These are phyloP conservation scores for Penicillium sp. DNA, from an alignment of 2,329 filamentous ascomycete species.

Conservation along the genomic window DNA sequence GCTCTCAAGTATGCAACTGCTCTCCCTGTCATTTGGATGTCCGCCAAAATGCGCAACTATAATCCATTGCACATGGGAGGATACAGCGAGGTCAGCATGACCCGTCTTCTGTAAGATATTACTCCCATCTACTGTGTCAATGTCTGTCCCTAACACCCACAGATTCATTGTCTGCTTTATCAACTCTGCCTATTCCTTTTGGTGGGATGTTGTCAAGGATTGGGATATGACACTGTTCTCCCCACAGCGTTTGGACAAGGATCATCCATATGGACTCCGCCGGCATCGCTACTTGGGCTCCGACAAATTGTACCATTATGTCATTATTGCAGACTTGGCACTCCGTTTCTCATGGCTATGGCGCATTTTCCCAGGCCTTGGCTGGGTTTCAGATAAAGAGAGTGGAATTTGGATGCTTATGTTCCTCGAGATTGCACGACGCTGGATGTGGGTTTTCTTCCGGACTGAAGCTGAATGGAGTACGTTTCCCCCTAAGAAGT, in stretches of 20 bases:
- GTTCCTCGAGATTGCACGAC: conserved; percentile 77
- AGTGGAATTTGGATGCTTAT: conserved; percentile 85
- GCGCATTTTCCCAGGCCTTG: conserved; percentile 78
- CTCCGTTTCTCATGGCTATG: conserved; percentile 89
- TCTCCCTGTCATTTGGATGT: conserved; percentile 85
- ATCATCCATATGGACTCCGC: conserved; percentile 76
- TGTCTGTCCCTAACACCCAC: not conserved
- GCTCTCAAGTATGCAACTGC: conserved; percentile 92
- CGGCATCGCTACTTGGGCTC: conserved; percentile 70
- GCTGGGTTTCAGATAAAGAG: conserved; percentile 83
- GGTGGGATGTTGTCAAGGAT: conserved; percentile 95
- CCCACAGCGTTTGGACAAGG: conserved; percentile 56
- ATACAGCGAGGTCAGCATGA: conserved; percentile 55
- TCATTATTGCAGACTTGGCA: conserved; percentile 73
- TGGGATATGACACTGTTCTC: conserved; percentile 91
- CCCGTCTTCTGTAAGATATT: conserved; percentile 53
- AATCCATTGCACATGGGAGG: conserved; percentile 51
- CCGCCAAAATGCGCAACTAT: conserved; percentile 68
- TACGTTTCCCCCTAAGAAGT: conserved; percentile 39
- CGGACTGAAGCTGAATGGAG: conserved; percentile 92
- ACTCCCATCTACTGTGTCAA: not conserved
- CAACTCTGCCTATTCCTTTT: conserved; percentile 95
- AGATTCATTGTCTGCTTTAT: conserved; percentile 73
- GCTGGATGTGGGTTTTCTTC: conserved; percentile 98
- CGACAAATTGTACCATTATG: conserved; percentile 75